Evolutionary conservation across 169 alveolate species (phyloP), one percentile per base, ranked within the genome.

Genomic region (Plasmodium gallinaceum): DNA sequence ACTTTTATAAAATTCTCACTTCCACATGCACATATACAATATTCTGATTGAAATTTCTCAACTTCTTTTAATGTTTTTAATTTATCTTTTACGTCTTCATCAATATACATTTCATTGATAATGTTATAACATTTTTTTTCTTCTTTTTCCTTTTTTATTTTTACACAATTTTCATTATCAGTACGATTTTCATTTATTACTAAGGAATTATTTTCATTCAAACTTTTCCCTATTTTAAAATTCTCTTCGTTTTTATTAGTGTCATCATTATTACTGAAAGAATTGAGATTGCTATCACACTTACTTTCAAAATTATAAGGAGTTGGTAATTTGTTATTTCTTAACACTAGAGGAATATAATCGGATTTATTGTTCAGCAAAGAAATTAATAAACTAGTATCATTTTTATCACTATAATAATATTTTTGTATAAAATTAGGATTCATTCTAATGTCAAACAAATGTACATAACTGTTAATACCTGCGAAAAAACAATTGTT

Each of bases 21-120:
- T 76, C 88, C 88, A 32, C 88, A 76, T 37, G 75, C 88, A 62
- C 76, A 76, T 61, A 76, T 76, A 39, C 88, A 76, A 62, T 76
- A 76, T 39, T 61, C 76, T 9, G 88, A 76, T 46, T 76, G 70
- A 69, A 62, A 76, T 45, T 45, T 65, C 12, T 76, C 88, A 0
- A 43, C 88, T 5, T 74, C 72, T 74, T 46, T 74, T 46, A 74
- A 16, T 42, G 2, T 54, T 64, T 76, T 76, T 61, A 62, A 26
- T 76, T 76, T 76, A 20, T 76, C 88, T 52, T 14, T 45, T 64
- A 12, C 46, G 2, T 48, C 66, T 45, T 76, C 64, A 7, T 74
- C 88, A n/a, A 14, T 16, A 32, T 32, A 1, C 12, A 24, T 64
- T 12, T 73, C 61, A 26, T 8, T 22, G 14, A n/a, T 73, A 18